phyloP scores from a whole-genome alignment of 192 early-diverging fungal genomes.

The Endogone sp. region DNA sequence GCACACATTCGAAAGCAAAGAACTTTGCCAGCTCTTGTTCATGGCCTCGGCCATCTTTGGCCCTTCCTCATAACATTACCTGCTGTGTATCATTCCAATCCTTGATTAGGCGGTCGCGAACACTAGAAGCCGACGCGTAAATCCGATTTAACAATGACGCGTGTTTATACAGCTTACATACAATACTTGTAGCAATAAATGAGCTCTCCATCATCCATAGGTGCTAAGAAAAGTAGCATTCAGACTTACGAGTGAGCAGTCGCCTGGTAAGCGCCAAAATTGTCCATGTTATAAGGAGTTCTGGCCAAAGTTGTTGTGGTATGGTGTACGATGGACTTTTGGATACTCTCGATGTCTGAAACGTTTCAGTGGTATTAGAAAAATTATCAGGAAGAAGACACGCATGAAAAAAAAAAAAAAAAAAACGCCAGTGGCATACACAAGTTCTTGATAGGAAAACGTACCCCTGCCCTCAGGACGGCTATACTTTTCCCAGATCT shows the following conservation, averaged over 20 bases:
- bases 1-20: background rate
- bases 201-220: too few species aligned
- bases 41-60: background rate
- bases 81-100: slow-evolving; percentile 95
- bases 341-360: slow-evolving; percentile 66
- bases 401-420: too few species aligned
- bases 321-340: slow-evolving; percentile 86
- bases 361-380: too few species aligned
- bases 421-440: too few species aligned
- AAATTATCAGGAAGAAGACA: too few species aligned
- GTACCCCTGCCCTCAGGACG: slow-evolving; percentile 21
- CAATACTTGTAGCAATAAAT: background rate
- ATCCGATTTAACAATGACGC: too few species aligned
- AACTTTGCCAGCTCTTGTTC: too few species aligned
- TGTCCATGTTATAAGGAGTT: slow-evolving; percentile 87
- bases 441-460: too few species aligned
- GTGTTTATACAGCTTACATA: too few species aligned
- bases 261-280: slow-evolving; percentile 90
- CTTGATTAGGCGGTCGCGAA: slow-evolving; percentile 91
- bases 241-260: slow-evolving; percentile 72
- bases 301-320: slow-evolving; percentile 88
- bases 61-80: slow-evolving; percentile 11
- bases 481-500: slow-evolving; percentile 35
- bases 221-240: background rate
- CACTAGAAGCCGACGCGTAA: slow-evolving; percentile 30